phyloP scores from a whole-genome alignment of 306 rosid species.

The Sicyos edulis region DNA sequence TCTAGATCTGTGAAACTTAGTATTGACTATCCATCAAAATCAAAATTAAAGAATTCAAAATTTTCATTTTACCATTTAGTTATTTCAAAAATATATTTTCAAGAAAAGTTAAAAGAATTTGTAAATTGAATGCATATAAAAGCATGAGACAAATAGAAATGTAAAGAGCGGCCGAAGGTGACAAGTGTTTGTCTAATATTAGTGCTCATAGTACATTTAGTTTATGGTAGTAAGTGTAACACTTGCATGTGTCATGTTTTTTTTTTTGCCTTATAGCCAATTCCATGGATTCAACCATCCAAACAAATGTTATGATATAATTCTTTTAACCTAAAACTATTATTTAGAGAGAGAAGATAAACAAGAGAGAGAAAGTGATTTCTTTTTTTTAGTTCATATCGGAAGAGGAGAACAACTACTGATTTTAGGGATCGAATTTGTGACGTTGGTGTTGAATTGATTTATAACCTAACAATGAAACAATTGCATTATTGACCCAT shows the following conservation, averaged over 20 bases:
- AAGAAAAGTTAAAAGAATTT: not conserved
- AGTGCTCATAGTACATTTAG: not conserved
- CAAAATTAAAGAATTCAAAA: not conserved
- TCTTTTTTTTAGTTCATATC: no score
- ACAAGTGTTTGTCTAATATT: not conserved
- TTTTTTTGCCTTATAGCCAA: not conserved
- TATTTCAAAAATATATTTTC: no score
- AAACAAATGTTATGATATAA: not conserved
- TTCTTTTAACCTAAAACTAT: not conserved
- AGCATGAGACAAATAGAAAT: not conserved
- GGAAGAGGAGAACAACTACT: no score
- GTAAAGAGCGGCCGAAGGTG: not conserved
- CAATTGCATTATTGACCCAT: no score
- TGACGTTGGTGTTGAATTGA: no score
- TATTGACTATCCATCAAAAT: no score
- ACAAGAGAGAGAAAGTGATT: no score
- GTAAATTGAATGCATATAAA: not conserved
- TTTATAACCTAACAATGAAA: no score
- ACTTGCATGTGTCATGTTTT: constrained; percentile 10
- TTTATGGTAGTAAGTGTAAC: not conserved
- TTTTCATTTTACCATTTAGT: no score
- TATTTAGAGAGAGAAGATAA: not conserved
- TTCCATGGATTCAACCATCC: constrained; percentile 4
- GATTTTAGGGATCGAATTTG: no score
- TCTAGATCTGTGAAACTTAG: no score